These are phyloP conservation scores for Mortierella sp. DNA, from an alignment of 371 early-diverging fungal species.

Conservation along the genomic window DNA sequence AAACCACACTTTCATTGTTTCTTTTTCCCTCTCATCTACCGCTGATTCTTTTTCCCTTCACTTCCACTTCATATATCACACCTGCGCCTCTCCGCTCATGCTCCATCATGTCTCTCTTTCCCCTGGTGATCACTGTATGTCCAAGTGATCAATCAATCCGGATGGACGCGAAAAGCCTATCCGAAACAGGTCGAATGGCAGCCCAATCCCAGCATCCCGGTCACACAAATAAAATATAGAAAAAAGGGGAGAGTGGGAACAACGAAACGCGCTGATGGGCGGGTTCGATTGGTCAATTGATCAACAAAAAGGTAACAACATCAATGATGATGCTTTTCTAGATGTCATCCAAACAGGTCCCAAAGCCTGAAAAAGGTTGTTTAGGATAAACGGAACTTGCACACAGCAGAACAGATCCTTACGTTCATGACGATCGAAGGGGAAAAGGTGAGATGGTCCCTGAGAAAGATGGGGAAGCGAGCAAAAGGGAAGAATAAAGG, in stretches of 20 bases:
- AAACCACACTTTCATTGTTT: no score
- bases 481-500: background rate
- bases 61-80: no score
- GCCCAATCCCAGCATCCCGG: conserved; percentile 1
- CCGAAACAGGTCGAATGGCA: conserved; percentile 8
- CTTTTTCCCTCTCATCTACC: no score
- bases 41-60: background rate
- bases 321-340: background rate
- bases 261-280: background rate
- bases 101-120: background rate
- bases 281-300: conserved; percentile 6
- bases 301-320: background rate
- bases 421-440: background rate
- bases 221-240: conserved; percentile 1
- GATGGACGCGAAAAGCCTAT: conserved; percentile 7
- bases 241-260: background rate
- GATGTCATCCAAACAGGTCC: background rate
- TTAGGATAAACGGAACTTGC: background rate
- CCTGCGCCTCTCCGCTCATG: no score
- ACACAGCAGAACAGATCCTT: background rate
- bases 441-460: background rate
- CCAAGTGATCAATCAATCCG: background rate
- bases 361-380: no score
- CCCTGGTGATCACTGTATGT: background rate
- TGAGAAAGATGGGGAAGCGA: background rate